Base-by-base conservation (phyloP, 352 stramenopile species). In the Peronospora farinosa region DNA sequence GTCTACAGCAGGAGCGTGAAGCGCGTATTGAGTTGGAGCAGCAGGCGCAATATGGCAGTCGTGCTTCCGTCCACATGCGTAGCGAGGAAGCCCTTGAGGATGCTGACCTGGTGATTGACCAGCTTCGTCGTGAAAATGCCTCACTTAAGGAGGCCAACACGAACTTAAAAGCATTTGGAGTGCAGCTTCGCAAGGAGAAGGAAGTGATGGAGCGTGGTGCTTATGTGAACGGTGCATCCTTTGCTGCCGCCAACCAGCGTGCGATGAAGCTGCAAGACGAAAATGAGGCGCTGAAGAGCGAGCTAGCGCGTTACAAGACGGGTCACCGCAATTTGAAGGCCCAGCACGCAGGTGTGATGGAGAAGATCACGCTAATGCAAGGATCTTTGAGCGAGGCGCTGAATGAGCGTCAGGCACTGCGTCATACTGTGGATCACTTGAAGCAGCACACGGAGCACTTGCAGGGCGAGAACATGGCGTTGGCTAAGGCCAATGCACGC, bases 1-100 rank as follows among this genome's bases (percentile, higher is more conserved):
- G 95, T 36, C 63, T 98, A 32, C 69, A 95, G 45, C 84, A 97
- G 54, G 92, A 96, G 57, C 76, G 79, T 32, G 76, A 95, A 50
- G 85, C 85, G 16, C 81, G 85, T 41, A 78, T 88, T 57, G 80
- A 91, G 46, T 68, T 91, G 12, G 79, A 91, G 66, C 77, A 86
- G 41, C 71, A 85, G 50, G 70, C 73, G 15, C 72, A 82, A 40
- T 53, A 71, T 21, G 77, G 78, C 35, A 78, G 52, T 40, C 79
- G 79, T 37, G 66, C 77, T 36, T 91, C 79, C 9, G 82, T 91
- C 50, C 69, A 87, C 63, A 86, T 91, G 54, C 80, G 77, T 40
- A 89, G 73, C 39, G 75, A 87, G 23, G 80, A 91, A 38, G 80
- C 80, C 5, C 62, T 93, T 0, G 80, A 88, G 41, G 83, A 85